Evolutionary conservation across 2,329 filamentous ascomycete genomes (phyloP).

Genomic region (Nemania abortiva): DNA sequence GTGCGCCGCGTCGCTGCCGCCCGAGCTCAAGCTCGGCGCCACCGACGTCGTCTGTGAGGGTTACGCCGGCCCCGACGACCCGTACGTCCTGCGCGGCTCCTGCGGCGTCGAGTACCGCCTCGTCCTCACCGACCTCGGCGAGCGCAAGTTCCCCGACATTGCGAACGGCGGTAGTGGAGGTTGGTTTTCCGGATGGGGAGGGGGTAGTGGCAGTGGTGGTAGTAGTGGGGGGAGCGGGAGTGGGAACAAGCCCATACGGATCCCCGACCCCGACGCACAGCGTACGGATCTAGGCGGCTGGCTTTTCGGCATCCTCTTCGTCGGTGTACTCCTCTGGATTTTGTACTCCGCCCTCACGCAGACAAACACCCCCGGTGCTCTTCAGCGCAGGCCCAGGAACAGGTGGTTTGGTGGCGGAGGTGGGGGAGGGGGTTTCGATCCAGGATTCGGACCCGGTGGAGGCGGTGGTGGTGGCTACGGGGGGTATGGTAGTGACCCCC

Average conservation of each 20-base stretch:
- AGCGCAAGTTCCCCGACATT: constrained; percentile 74
- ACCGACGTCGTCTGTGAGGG: constrained; percentile 96
- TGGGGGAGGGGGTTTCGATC: constrained; percentile 56
- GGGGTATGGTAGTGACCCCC: constrained; percentile 56
- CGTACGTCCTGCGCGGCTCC: constrained; percentile 89
- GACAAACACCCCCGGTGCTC: constrained; percentile 14
- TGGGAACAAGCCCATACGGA: constrained; percentile 12
- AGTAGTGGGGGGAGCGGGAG: constrained; percentile 38
- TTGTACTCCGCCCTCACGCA: constrained; percentile 64
- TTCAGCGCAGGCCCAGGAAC: constrained; percentile 41
- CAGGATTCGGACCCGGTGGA: constrained; percentile 58
- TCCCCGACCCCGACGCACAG: constrained; percentile 21
- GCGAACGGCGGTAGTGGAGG: constrained; percentile 54
- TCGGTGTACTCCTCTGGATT: constrained; percentile 71
- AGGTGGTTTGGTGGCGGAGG: constrained; percentile 53
- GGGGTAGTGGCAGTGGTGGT: constrained; percentile 46
- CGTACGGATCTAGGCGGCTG: constrained; percentile 53
- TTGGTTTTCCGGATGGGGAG: constrained; percentile 50
- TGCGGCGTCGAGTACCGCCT: constrained; percentile 93
- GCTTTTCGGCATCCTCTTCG: constrained; percentile 73
- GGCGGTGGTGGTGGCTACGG: constrained; percentile 52
- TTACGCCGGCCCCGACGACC: constrained; percentile 80
- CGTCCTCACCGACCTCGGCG: constrained; percentile 80
- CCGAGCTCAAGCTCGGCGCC: constrained; percentile 76
- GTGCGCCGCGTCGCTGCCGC: constrained; percentile 74